Evolutionary conservation across 2,329 filamentous ascomycete species (phyloP), one percentile per base, ranked within the genome.

Genomic region (Cordyceps cicadae): DNA sequence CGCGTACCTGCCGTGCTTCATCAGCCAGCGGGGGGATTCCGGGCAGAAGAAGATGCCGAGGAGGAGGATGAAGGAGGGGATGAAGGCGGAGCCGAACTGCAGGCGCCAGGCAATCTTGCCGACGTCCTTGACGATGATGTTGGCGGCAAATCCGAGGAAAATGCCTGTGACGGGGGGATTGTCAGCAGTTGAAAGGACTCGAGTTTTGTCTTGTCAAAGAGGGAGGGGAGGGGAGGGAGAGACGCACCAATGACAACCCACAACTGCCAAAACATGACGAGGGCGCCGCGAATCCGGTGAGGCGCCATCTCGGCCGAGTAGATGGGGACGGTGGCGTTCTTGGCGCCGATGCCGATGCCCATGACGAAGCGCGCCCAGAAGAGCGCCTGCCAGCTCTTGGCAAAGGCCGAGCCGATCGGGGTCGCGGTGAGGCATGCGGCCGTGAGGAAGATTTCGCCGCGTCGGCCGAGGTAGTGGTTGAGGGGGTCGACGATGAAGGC

Each of bases 261-360:
- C 9, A 74, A 67, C 63, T 73, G 80, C 88, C 89, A 93, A 65
- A 86, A 87, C 88, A 93, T 92, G 65, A 92, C 88, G 3, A 93
- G 77, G 12, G 86, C 88, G 64, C 88, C 87, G 65, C 87, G 81
- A 55, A 89, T 84, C 1, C 77, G 69, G 1, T 87, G 83, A 0
- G 88, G 87, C 0, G 85, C 81, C 62, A 83, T 88, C 69, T 91
- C 88, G 1, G 88, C 87, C 0, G 87, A 86, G 67, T 89, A 92
- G 46, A 92, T 85, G 0, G 89, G 88, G 0, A 87, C 83, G 0
- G 79, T 83, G 1, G 80, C 80, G 21, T 82, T 81, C 69, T 88
- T 88, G 37, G 83, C 79, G 5, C 86, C 86, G 65, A 88, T 87
- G 0, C 84, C 86, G 34, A 90, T 81, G 0, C 88, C 88, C 65